These are phyloP conservation scores for Clitopilus passeckerianus DNA, from an alignment of 768 basidiomycete species.

Conservation along the genomic window DNA sequence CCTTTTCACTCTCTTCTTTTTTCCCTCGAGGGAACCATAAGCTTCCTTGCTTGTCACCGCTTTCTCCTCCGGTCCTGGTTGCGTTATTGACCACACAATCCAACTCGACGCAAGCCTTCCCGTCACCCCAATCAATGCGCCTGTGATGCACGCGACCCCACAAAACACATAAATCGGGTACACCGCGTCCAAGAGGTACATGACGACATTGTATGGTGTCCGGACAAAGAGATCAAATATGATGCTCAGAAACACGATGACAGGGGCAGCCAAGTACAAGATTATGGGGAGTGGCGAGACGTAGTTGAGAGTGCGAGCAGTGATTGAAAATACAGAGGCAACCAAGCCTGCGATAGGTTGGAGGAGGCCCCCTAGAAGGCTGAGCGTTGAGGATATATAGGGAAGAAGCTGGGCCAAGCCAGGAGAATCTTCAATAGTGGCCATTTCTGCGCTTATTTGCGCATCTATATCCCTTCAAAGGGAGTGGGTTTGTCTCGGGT, in stretches of 20 bases:
- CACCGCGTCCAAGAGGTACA: slow-evolving; percentile 35
- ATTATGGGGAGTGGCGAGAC: neutral
- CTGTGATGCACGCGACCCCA: slow-evolving; percentile 51
- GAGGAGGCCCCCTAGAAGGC: neutral
- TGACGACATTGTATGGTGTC: slow-evolving; percentile 34
- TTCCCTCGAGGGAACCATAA: neutral
- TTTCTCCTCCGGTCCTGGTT: neutral
- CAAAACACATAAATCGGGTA: slow-evolving; percentile 55
- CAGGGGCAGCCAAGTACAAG: neutral
- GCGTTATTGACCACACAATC: neutral
- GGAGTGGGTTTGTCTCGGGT: neutral
- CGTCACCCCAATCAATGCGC: slow-evolving; percentile 36
- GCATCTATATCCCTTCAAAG: neutral
- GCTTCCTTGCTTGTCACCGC: neutral
- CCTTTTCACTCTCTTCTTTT: neutral
- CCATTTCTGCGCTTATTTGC: neutral
- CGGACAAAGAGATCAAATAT: neutral
- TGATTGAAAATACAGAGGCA: neutral
- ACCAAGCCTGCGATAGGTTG: neutral
- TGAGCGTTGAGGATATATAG: neutral
- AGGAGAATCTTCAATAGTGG: neutral
- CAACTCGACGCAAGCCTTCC: slow-evolving; percentile 16
- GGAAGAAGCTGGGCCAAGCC: neutral
- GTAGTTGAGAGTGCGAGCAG: neutral
- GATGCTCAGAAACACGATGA: neutral